Percentiles rank a stretch among this genome's conserved stretches.
Evolutionary conservation across 768 basidiomycete species (phyloP).

Genomic region (Hirschioporus abietinus): DNA sequence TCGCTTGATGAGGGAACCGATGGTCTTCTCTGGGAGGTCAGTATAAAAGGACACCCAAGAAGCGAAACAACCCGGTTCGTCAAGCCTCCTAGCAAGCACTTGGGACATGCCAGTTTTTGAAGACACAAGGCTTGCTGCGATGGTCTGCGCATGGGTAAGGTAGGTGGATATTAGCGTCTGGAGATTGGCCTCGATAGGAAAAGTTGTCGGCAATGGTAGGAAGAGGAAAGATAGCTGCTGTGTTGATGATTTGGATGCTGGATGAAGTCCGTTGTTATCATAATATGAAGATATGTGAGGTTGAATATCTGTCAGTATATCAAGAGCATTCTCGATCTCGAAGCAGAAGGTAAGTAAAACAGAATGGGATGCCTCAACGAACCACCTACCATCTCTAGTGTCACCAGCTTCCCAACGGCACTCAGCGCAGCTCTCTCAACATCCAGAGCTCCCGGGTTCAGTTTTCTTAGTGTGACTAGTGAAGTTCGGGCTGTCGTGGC

Average conservation of each 20-base stretch:
- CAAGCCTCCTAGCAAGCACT: constrained; percentile 3
- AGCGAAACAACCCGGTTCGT: constrained; percentile 18
- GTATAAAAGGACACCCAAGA: constrained; percentile 46
- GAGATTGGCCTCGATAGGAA: constrained; percentile 25
- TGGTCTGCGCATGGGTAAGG: constrained; percentile 47
- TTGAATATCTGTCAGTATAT: constrained; percentile 42
- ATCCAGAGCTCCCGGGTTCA: constrained; percentile 47
- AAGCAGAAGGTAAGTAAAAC: constrained; percentile 7
- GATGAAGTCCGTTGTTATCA: not conserved
- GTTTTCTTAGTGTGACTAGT: constrained; percentile 40
- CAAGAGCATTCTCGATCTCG: constrained; percentile 52
- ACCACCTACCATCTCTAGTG: constrained; percentile 63
- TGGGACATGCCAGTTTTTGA: not conserved
- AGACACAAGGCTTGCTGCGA: constrained; percentile 14
- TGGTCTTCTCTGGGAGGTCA: constrained; percentile 44
- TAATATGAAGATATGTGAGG: constrained; percentile 32
- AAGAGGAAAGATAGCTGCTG: constrained; percentile 41
- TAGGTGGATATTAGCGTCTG: constrained; percentile 57
- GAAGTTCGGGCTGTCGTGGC: constrained; percentile 38
- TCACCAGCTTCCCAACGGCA: constrained; percentile 59
- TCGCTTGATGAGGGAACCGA: constrained; percentile 54
- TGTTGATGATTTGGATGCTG: not conserved
- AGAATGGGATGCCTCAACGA: not conserved
- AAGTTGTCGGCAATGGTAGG: constrained; percentile 28
- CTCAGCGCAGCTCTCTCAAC: constrained; percentile 71